A percentile compares a stretch with the other conserved stretches of the same genome.
These are phyloP conservation scores for Boletus sp. DNA, from an alignment of 768 basidiomycete genomes.

Conservation along the genomic window DNA sequence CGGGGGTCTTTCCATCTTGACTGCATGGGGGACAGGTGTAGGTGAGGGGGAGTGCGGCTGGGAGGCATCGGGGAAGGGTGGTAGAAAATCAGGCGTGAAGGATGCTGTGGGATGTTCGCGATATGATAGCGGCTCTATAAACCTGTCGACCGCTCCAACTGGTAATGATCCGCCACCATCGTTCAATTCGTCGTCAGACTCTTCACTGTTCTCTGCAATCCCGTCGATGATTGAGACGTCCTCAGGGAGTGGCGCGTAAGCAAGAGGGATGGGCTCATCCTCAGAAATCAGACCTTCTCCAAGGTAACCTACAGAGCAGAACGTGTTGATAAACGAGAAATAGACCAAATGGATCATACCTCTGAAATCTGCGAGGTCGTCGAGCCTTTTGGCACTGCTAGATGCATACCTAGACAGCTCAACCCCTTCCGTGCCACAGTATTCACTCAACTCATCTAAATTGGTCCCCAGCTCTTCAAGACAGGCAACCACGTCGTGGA, in stretches of 20 bases:
- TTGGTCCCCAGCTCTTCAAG: slow-evolving; percentile 74
- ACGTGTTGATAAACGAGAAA: slow-evolving; percentile 9
- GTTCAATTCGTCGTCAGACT: slow-evolving; percentile 28
- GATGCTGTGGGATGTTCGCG: slow-evolving; percentile 33
- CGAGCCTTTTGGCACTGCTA: slow-evolving; percentile 59
- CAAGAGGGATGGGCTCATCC: slow-evolving; percentile 54
- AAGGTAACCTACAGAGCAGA: slow-evolving; percentile 52
- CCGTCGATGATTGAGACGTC: slow-evolving; percentile 9
- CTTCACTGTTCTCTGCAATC: slow-evolving; percentile 31
- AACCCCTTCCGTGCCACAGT: slow-evolving; percentile 59
- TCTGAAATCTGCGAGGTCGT: slow-evolving; percentile 72
- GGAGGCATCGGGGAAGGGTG: slow-evolving; percentile 33
- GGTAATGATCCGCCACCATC: slow-evolving; percentile 2
- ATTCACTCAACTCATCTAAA: slow-evolving; percentile 66
- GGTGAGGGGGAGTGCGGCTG: slow-evolving; percentile 35
- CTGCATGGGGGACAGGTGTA: slow-evolving; percentile 30
- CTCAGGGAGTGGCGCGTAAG: slow-evolving; percentile 39
- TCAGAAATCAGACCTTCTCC: slow-evolving; percentile 53
- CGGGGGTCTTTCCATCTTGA: slow-evolving; percentile 30
- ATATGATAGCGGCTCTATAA: slow-evolving; percentile 24
- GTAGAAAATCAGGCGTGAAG: slow-evolving; percentile 32
- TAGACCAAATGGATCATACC: slow-evolving; percentile 43
- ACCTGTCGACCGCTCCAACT: slow-evolving; percentile 20
- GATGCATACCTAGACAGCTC: slow-evolving; percentile 68
- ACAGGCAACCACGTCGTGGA: slow-evolving; percentile 59